These are phyloP conservation scores for Elongisporangium prolatum DNA, from an alignment of 352 stramenopile genomes.

Conservation along the genomic window DNA sequence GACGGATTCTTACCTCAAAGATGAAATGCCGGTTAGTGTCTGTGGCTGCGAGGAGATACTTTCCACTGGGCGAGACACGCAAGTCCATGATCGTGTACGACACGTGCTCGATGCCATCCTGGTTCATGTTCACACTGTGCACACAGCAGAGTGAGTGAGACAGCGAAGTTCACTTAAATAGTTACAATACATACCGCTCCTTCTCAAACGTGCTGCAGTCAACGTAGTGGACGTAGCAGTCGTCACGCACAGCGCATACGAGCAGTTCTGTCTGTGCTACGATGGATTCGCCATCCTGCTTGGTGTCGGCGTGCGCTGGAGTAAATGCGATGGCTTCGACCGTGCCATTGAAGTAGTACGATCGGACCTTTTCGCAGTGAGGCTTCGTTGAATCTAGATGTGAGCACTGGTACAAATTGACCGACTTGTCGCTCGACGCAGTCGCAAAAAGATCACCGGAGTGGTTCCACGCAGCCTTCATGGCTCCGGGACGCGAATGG, in stretches of 20 bases:
- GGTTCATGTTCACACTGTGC: conserved; percentile 81
- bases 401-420: conserved; percentile 60
- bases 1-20: conserved; percentile 35
- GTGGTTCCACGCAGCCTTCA: conserved; percentile 61
- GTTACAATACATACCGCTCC: conserved; percentile 37
- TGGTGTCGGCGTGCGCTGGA: conserved; percentile 9
- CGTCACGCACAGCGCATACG: conserved; percentile 63
- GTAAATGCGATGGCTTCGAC: conserved; percentile 65
- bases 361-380: conserved; percentile 61
- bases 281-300: neutral
- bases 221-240: conserved; percentile 85
- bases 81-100: conserved; percentile 88
- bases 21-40: conserved; percentile 83
- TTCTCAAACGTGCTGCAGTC: conserved; percentile 78
- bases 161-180: neutral
- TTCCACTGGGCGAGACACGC: conserved; percentile 59
- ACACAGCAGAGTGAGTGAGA: neutral
- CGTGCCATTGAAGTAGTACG: conserved; percentile 84
- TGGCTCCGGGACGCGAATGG: conserved; percentile 61
- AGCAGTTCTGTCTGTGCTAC: conserved; percentile 31
- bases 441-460: conserved; percentile 60
- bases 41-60: conserved; percentile 76
- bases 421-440: conserved; percentile 65
- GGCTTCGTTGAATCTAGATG: conserved; percentile 11
- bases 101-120: conserved; percentile 80